Evolutionary conservation across 176 grass and related monocot genomes (phyloP).

Genomic region (Chrysopogon serrulatus): DNA sequence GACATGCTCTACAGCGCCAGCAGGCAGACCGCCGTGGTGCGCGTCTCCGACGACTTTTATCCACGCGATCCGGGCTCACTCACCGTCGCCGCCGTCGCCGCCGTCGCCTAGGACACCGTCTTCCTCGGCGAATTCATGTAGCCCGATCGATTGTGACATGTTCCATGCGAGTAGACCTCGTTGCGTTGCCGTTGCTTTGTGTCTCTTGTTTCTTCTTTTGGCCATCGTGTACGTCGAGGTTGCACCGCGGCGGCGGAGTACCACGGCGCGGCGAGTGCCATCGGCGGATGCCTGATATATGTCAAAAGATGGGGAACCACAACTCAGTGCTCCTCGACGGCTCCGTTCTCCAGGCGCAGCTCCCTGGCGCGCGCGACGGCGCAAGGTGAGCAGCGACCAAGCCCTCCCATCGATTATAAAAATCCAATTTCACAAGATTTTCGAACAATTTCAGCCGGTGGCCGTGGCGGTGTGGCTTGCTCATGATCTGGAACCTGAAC

Average conservation of each 20-base stretch:
- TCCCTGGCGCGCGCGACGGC: slow-evolving; percentile 66
- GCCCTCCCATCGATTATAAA: too few species aligned
- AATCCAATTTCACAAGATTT: too few species aligned
- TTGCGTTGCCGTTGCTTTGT: too few species aligned
- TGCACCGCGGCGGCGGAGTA: slow-evolving; percentile 84
- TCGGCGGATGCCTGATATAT: slow-evolving; percentile 61
- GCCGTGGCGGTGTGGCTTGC: slow-evolving; percentile 28
- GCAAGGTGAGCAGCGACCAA: slow-evolving; percentile 44
- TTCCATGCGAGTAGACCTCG: too few species aligned
- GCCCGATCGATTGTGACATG: slow-evolving; percentile 97
- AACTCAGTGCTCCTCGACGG: slow-evolving; percentile 77
- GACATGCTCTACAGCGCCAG: slow-evolving; percentile 67
- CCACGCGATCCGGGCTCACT: slow-evolving; percentile 78
- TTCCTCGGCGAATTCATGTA: slow-evolving; percentile 95
- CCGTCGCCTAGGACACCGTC: slow-evolving; percentile 72
- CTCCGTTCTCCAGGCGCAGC: slow-evolving; percentile 57
- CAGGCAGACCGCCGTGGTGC: slow-evolving; percentile 63
- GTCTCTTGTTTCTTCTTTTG: too few species aligned
- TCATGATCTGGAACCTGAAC: slow-evolving; percentile 92
- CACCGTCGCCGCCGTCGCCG: slow-evolving; percentile 61
- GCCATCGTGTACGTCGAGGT: too few species aligned
- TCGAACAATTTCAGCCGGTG: neutral
- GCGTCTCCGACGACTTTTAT: slow-evolving; percentile 89
- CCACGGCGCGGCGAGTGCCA: slow-evolving; percentile 66
- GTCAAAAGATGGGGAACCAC: slow-evolving; percentile 81